Percentiles rank a stretch among this genome's conserved stretches.
phyloP scores from a whole-genome alignment of 306 rosid genomes.

The Vachellia pachyceras region DNA sequence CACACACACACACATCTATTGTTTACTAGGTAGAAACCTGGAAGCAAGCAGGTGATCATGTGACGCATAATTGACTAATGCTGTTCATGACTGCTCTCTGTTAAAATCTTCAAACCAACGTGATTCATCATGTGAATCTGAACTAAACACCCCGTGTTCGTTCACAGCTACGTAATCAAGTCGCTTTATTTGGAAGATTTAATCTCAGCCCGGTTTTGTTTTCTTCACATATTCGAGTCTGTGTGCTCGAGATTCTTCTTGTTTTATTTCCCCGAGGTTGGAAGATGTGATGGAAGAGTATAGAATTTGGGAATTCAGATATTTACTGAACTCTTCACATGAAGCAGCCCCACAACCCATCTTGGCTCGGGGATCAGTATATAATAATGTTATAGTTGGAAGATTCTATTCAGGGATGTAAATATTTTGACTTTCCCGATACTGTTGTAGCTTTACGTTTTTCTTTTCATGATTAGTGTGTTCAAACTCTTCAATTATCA shows the following conservation, averaged over 20 bases:
- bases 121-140: slow-evolving; percentile 56
- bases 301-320: neutral
- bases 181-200: neutral
- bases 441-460: neutral
- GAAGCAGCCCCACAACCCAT: neutral
- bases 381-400: neutral
- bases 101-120: slow-evolving; percentile 40
- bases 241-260: neutral
- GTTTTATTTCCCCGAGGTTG: neutral
- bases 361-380: neutral
- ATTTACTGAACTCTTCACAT: neutral
- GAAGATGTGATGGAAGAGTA: neutral
- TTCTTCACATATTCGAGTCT: neutral
- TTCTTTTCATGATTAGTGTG: neutral
- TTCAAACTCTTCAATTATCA: neutral
- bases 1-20: neutral
- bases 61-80: slow-evolving; percentile 43
- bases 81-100: slow-evolving; percentile 38
- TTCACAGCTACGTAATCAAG: neutral
- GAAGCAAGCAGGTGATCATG: slow-evolving; percentile 53
- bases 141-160: slow-evolving; percentile 35
- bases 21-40: slow-evolving; percentile 29
- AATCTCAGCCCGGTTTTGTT: neutral
- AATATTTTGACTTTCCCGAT: neutral
- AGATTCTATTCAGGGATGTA: neutral